Conservation (phyloP, 306 rosid genomes). For the Betula pendula region DNA sequence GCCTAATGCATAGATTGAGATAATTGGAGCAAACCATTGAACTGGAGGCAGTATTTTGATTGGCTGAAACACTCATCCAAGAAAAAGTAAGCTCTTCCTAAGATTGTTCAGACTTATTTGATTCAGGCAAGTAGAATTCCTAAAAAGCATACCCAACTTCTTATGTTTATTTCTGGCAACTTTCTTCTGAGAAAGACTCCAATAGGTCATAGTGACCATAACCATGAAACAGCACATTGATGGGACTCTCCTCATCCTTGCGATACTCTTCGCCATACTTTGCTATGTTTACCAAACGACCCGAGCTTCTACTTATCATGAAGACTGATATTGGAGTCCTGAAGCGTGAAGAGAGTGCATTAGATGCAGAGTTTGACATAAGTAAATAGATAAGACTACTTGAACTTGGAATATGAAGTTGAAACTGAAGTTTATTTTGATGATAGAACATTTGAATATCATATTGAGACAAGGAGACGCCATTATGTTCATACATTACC, state of each 20-base stretch:
- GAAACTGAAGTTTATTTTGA: neutral
- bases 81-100: constrained; percentile 18
- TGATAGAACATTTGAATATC: neutral
- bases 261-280: constrained; percentile 78
- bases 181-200: constrained; percentile 49
- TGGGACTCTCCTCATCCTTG: constrained; percentile 53
- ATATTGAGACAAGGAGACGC: neutral
- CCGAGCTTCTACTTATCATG: constrained; percentile 64
- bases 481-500: neutral
- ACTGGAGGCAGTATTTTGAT: constrained; percentile 13
- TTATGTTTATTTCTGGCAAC: constrained; percentile 34
- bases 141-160: constrained; percentile 28
- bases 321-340: constrained; percentile 80
- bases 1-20: constrained; percentile 36
- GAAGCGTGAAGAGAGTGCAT: constrained; percentile 23
- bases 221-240: constrained; percentile 86
- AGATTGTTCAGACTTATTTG: constrained; percentile 25
- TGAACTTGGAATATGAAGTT: neutral
- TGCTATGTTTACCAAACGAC: constrained; percentile 69
- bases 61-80: constrained; percentile 12
- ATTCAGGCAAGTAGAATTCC: constrained; percentile 16
- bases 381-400: neutral
- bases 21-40: constrained; percentile 29
- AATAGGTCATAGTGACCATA: constrained; percentile 90
- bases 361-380: constrained; percentile 9